phyloP scores from a whole-genome alignment of 306 rosid genomes.

The Glycine soja region DNA sequence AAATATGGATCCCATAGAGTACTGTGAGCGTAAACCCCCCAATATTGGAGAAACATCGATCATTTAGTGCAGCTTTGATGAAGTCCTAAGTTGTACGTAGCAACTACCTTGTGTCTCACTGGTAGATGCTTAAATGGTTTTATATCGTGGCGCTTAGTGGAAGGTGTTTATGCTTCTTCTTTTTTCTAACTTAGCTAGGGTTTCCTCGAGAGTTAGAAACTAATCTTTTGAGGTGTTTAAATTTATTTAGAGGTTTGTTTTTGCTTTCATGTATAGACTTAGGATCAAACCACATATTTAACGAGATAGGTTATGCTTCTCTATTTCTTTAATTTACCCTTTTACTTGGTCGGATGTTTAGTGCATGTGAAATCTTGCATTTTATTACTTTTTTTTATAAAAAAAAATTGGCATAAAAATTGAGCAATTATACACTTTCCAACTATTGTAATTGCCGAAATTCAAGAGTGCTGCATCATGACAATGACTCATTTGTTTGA shows the following conservation, averaged over 20 bases:
- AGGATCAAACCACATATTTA: too few species aligned
- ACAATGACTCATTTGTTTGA: background rate
- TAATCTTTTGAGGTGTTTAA: too few species aligned
- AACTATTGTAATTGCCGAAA: background rate
- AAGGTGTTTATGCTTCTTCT: background rate
- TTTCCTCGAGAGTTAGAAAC: too few species aligned
- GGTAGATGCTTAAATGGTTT: background rate
- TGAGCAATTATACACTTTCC: background rate
- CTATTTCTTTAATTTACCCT: background rate
- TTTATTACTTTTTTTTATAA: background rate
- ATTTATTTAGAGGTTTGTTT: too few species aligned
- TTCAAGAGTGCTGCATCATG: background rate
- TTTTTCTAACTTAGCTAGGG: too few species aligned
- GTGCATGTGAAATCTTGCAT: background rate
- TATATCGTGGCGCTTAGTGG: background rate
- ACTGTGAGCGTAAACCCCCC: constrained; percentile 33
- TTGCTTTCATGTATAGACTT: too few species aligned
- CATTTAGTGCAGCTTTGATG: constrained; percentile 94
- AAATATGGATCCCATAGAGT: background rate
- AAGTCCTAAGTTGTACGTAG: background rate
- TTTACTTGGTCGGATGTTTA: background rate
- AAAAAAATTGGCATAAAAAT: background rate
- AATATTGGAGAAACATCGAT: constrained; percentile 72
- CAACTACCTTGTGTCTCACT: too few species aligned
- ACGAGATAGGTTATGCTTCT: background rate